Conservation (phyloP, 2,329 filamentous ascomycete species). For the Neonectria punicea region DNA sequence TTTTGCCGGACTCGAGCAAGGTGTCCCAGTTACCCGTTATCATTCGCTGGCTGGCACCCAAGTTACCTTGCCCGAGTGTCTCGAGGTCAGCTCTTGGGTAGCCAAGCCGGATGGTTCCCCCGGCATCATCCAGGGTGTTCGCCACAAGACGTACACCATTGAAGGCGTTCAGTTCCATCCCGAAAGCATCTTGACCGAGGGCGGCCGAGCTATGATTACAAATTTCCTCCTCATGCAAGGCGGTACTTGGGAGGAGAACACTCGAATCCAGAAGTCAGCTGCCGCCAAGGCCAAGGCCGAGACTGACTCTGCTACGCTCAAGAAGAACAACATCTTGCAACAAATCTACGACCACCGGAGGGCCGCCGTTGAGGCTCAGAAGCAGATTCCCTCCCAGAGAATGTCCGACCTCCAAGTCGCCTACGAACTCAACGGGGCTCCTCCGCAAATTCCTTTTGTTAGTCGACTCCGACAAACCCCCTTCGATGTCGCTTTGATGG, state of each 20-base stretch:
- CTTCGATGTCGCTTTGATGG: constrained; percentile 92
- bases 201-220: constrained; percentile 88
- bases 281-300: constrained; percentile 39
- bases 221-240: constrained; percentile 92
- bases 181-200: constrained; percentile 92
- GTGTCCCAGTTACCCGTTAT: constrained; percentile 90
- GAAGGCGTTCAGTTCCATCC: constrained; percentile 99
- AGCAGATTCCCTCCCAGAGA: constrained; percentile 84
- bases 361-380: constrained; percentile 81
- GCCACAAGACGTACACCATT: constrained; percentile 90
- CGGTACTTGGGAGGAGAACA: constrained; percentile 90
- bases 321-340: constrained; percentile 87
- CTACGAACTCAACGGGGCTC: constrained; percentile 85
- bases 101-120: constrained; percentile 79
- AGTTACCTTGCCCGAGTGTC: constrained; percentile 82
- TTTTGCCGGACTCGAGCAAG: constrained; percentile 82
- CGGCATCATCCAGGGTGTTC: constrained; percentile 94
- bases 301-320: constrained; percentile 50
- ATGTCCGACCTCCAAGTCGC: constrained; percentile 85
- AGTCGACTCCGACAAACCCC: constrained; percentile 82
- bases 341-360: constrained; percentile 88
- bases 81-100: constrained; percentile 94
- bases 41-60: constrained; percentile 96
- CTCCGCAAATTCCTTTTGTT: constrained; percentile 84
- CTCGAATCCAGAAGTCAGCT: constrained; percentile 61